These are phyloP conservation scores for Lippia alba DNA, from an alignment of 305 asterid species.

Conservation along the genomic window DNA sequence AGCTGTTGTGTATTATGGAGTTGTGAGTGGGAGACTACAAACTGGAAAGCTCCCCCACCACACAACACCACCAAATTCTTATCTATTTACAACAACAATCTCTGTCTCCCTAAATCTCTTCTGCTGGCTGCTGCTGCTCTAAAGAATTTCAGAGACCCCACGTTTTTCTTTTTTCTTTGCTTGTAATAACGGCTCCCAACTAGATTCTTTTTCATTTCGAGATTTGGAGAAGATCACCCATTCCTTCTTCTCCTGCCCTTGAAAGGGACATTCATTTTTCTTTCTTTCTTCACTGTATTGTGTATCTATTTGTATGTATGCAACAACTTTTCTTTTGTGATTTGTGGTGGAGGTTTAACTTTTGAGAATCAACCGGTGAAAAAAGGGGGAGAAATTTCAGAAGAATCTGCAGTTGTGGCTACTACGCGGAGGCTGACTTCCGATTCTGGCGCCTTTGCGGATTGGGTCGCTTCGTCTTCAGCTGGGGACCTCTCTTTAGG, in stretches of 20 bases:
- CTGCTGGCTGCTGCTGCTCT: constrained; percentile 17
- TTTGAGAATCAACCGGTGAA: background rate
- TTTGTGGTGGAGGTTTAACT: background rate
- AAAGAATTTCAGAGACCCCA: constrained; percentile 46
- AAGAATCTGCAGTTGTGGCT: constrained; percentile 60
- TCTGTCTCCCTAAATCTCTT: constrained; percentile 28
- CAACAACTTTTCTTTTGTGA: background rate
- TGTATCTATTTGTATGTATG: background rate
- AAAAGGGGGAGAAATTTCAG: background rate
- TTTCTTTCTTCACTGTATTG: background rate
- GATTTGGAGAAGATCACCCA: constrained; percentile 18
- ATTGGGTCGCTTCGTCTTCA: constrained; percentile 66
- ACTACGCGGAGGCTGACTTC: constrained; percentile 54
- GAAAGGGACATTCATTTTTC: constrained; percentile 27
- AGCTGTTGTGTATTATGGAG: constrained; percentile 30
- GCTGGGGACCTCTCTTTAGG: constrained; percentile 68
- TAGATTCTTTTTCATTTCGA: constrained; percentile 29
- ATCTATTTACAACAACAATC: constrained; percentile 1
- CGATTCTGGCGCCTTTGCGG: constrained; percentile 60
- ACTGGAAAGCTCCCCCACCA: too few species aligned
- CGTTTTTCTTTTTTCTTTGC: constrained; percentile 3
- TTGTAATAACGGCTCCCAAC: constrained; percentile 5
- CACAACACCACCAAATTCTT: too few species aligned
- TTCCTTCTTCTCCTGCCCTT: background rate
- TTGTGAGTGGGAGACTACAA: background rate